Evolutionary conservation across 73 alveolate species (phyloP), one percentile per base, ranked within the genome.

Genomic region (Diophrys sp.): DNA sequence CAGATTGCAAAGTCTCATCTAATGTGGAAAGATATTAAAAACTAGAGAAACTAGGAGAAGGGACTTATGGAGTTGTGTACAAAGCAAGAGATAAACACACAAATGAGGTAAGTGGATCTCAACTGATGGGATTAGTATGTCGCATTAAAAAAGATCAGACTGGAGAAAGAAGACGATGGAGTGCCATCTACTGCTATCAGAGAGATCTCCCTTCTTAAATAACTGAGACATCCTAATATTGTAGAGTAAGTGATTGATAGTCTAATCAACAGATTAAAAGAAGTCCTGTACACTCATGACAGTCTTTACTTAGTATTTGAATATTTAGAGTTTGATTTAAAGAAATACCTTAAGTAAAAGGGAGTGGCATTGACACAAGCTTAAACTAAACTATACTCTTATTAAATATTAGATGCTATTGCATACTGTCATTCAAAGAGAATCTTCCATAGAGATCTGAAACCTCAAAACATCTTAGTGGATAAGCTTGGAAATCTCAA

Each of bases 111-210:
- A 92, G 85, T 14, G 96, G n/a, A n/a, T n/a, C n/a, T n/a, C n/a
- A n/a, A n/a, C n/a, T n/a, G n/a, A n/a, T n/a, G n/a, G n/a, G n/a
- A n/a, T n/a, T n/a, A 95, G 29, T 73, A 73, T 27, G 98, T 94
- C 62, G 99, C 99, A 5, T 75, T 95, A 33, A 95, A 95, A 84
- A 95, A 95, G 81, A 95, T 95, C 66, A 79, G 97, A 62, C 87
- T 95, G 24, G 98, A 96, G 77, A 90, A 94, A 72, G 99, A 92
- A 66, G 99, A 96, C 55, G 99, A 95, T 66, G 99, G 99, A 33
- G 96, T 95, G 18, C 99, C 99, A 24, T 77, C 94, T 67, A 95
- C 99, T 23, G 98, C 99, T 0, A 95, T 95, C 31, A 80, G 99
- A 70, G 99, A 96, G 86, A 94, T 96, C 27, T 92, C 99, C 27